Evolutionary conservation across 805 yeast genomes (phyloP), one percentile per base, ranked within the genome.

Genomic region (Schwanniomyces pseudopolymorphus): DNA sequence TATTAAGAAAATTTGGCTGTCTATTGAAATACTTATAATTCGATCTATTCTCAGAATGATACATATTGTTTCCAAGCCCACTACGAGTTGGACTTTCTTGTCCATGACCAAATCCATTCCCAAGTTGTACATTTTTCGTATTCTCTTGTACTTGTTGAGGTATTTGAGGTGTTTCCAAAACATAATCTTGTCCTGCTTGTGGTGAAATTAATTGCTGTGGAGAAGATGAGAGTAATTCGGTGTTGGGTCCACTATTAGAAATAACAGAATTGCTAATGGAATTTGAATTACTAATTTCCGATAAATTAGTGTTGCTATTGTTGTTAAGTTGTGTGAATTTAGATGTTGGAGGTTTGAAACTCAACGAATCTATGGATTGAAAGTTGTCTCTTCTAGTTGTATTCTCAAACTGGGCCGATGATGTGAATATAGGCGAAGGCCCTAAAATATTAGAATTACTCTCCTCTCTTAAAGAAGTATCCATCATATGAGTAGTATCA

Each of bases 1-100:
- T 83, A n/a, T 87, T 78, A 56, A 89, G 75, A 57, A 78, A 69
- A 52, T 86, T 90, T 0, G 97, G 96, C 57, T 87, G 89, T 47
- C 96, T 79, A 54, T 84, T 89, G 67, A 90, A 86, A 56, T 81
- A 78, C 50, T 85, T 87, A 55, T 84, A 83, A 47, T 81, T 82
- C 8, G 62, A 52, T 39, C 55, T 54, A 8, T n/a, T 44, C n/a
- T 44, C 47, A 24, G 17, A 17, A 31, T 6, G 37, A 13, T 24
- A 14, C 7, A 22, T 14, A 22, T 13, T 38, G 13, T 24, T 38
- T 16, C 33, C 36, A 33, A 43, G 27, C 22, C 38, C 27, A 25
- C 38, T 17, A 8, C 25, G 10, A 11, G 39, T 27, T 10, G 36
- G 25, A 10, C n/a, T 16, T 19, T 20, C 22, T 27, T 44, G 40